Conservation (phyloP, 2,329 filamentous ascomycete genomes). For the Xylaria sp. region DNA sequence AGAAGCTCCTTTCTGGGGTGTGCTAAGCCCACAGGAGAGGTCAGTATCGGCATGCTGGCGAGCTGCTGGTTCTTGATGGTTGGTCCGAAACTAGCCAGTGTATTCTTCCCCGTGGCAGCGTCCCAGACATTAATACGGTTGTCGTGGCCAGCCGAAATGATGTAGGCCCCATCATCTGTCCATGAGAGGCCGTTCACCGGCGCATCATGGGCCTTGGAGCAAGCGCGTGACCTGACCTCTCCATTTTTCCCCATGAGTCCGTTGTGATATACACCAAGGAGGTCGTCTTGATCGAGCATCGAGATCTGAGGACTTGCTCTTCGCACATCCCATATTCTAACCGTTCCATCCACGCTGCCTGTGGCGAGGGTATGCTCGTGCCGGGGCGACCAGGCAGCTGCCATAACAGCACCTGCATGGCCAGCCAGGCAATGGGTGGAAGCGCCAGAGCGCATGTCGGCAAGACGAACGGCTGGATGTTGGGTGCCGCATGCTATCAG, state of each 20-base stretch:
- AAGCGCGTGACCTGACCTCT: slow-evolving; percentile 36
- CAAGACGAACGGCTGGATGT: slow-evolving; percentile 73
- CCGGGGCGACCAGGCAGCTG: slow-evolving; percentile 75
- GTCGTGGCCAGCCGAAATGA: slow-evolving; percentile 80
- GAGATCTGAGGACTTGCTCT: slow-evolving; percentile 71
- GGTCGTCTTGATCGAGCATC: slow-evolving; percentile 78
- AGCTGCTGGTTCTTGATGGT: slow-evolving; percentile 68
- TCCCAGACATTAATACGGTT: slow-evolving; percentile 84
- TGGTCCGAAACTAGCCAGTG: slow-evolving; percentile 81
- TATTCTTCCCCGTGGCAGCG: slow-evolving; percentile 73
- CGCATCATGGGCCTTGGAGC: slow-evolving; percentile 67
- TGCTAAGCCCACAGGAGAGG: slow-evolving; percentile 56
- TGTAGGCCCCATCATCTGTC: slow-evolving; percentile 71
- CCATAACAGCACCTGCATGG: slow-evolving; percentile 61
- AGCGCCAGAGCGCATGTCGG: slow-evolving; percentile 79
- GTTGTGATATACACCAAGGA: slow-evolving; percentile 56
- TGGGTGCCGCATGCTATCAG: slow-evolving; percentile 86
- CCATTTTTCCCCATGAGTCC: slow-evolving; percentile 34
- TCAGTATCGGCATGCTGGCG: slow-evolving; percentile 55
- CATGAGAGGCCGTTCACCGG: slow-evolving; percentile 81
- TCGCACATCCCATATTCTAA: slow-evolving; percentile 82
- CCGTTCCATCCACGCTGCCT: slow-evolving; percentile 76
- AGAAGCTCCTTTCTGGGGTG: slow-evolving; percentile 58
- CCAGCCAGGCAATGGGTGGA: slow-evolving; percentile 66
- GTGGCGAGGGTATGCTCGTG: slow-evolving; percentile 76